Conservation (phyloP, 768 basidiomycete genomes). For the Mycena sanguinolenta region DNA sequence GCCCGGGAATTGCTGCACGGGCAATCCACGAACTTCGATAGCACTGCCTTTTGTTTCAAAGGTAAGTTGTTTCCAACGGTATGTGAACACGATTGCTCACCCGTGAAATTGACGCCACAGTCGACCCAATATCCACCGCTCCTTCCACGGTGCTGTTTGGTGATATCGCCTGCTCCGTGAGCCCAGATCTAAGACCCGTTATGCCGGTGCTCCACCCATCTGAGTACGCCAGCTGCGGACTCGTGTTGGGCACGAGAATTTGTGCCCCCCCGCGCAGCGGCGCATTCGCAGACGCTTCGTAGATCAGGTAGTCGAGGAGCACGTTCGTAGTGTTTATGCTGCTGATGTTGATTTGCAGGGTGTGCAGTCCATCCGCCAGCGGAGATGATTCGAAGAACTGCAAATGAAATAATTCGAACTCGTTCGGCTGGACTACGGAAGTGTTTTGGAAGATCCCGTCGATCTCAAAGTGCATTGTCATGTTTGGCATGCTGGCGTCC, state of each 20-base stretch:
- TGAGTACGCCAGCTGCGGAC: constrained; percentile 3
- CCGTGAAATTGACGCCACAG: constrained; percentile 18
- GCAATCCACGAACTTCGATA: constrained; percentile 8
- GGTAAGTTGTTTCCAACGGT: background rate
- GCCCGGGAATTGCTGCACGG: background rate
- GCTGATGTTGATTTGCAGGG: background rate
- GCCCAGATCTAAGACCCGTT: background rate
- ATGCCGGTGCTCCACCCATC: constrained; percentile 7
- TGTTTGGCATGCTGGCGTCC: background rate
- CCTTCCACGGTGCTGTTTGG: constrained; percentile 9
- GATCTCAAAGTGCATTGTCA: background rate
- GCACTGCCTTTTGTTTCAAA: background rate
- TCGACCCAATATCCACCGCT: constrained; percentile 4
- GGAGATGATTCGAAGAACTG: background rate
- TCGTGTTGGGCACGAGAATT: constrained; percentile 8
- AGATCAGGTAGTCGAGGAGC: constrained; percentile 8
- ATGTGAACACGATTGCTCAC: background rate
- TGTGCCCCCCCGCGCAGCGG: background rate
- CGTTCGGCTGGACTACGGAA: background rate
- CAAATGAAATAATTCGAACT: background rate
- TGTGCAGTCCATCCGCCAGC: background rate
- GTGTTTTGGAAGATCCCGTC: background rate
- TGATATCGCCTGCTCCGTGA: background rate
- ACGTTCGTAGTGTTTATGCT: background rate
- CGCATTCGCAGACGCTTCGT: constrained; percentile 1